These are phyloP conservation scores for Triticum aestivum DNA, from an alignment of 176 grass and related monocot species.

Conservation along the genomic window DNA sequence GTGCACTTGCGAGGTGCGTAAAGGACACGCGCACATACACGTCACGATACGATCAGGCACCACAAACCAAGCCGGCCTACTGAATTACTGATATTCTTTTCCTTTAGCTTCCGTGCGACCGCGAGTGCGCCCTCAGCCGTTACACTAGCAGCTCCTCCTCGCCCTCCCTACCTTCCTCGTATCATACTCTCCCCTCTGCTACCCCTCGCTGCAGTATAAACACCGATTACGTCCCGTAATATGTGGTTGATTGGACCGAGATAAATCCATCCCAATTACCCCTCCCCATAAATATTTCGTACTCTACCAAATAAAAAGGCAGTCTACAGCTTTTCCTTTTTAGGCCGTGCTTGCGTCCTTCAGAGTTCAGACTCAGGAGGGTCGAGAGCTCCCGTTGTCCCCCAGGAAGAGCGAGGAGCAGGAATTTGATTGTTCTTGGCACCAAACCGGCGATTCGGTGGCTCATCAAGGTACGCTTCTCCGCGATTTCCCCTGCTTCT, in stretches of 20 bases:
- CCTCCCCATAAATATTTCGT: not conserved
- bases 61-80: not conserved
- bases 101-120: not conserved
- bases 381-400: not conserved
- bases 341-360: not conserved
- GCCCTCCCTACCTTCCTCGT: not conserved
- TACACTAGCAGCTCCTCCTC: not conserved
- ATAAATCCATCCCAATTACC: slow-evolving; percentile 2
- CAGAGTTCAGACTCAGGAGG: not conserved
- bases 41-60: too few species aligned
- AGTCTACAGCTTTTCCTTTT: slow-evolving; percentile 8
- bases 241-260: not conserved
- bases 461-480: slow-evolving; percentile 16
- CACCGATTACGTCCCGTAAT: not conserved
- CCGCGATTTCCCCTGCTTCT: not conserved
- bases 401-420: not conserved
- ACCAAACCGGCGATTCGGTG: not conserved
- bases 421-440: not conserved
- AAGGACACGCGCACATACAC: not conserved
- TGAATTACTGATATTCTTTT: not conserved
- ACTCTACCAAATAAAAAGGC: not conserved
- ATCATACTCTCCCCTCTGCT: too few species aligned
- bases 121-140: not conserved
- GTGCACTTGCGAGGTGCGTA: not conserved
- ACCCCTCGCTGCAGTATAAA: not conserved